These are phyloP conservation scores for Silene coronaria DNA, from an alignment of 179 eudicot species.

Conservation along the genomic window DNA sequence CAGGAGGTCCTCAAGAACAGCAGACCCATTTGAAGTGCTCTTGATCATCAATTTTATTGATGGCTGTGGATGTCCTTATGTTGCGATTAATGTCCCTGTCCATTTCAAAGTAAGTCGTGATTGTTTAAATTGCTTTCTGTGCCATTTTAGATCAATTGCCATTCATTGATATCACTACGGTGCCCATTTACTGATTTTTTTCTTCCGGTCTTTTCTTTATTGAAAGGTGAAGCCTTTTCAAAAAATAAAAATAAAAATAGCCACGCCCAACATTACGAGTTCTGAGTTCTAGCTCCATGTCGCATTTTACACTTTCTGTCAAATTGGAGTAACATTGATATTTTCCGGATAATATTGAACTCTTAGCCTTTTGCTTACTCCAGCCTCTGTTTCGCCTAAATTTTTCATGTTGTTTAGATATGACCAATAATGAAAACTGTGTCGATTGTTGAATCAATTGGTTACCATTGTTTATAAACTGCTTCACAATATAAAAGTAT, in stretches of 20 bases:
- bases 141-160: not conserved
- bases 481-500: not conserved
- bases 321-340: too few species aligned
- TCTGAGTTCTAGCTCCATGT: too few species aligned
- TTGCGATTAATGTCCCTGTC: conserved; percentile 39
- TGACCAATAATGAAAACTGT: too few species aligned
- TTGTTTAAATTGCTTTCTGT: not conserved
- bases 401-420: too few species aligned
- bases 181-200: conserved; percentile 7
- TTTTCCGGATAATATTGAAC: too few species aligned
- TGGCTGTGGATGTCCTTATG: conserved; percentile 45
- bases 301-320: too few species aligned
- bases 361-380: too few species aligned
- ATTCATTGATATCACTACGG: not conserved
- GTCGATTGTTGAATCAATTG: too few species aligned
- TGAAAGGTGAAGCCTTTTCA: not conserved
- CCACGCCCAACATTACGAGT: too few species aligned
- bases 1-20: conserved; percentile 44
- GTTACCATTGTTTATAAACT: not conserved
- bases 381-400: too few species aligned
- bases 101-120: conserved; percentile 45
- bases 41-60: conserved; percentile 50
- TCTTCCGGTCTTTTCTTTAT: not conserved
- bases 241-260: too few species aligned
- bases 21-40: conserved; percentile 45